phyloP scores from a whole-genome alignment of 805 yeast genomes.

The Kazachstania martiniae region DNA sequence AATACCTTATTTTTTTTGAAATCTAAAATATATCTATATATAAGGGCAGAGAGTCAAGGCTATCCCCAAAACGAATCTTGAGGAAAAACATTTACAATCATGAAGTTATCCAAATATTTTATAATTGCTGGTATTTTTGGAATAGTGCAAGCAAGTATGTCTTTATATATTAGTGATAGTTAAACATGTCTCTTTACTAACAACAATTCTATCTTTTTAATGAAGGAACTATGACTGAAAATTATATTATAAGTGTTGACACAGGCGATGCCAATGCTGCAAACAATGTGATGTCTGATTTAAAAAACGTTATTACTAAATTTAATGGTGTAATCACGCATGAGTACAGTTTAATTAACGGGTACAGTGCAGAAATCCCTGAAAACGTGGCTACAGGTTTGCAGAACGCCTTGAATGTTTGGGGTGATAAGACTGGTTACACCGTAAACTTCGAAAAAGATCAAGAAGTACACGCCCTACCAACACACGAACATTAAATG shows the following conservation, averaged over 20 bases:
- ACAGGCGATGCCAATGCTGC: constrained; percentile 4
- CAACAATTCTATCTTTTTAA: too few relatives aligned
- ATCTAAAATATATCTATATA: too few relatives aligned
- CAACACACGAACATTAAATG: neutral
- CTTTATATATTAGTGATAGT: too few relatives aligned
- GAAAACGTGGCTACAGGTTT: constrained; percentile 1
- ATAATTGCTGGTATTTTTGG: too few relatives aligned
- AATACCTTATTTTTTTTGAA: too few relatives aligned
- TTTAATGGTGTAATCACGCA: constrained; percentile 38
- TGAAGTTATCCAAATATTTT: too few relatives aligned
- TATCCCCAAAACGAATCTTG: too few relatives aligned
- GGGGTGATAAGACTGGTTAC: constrained; percentile 13
- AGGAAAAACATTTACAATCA: too few relatives aligned
- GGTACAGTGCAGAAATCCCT: constrained; percentile 3
- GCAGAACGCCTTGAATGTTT: constrained; percentile 6
- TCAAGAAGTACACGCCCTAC: constrained; percentile 18
- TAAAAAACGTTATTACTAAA: constrained; percentile 27
- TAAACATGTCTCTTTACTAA: too few relatives aligned
- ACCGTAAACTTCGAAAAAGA: constrained; percentile 19
- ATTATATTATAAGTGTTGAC: constrained; percentile 14
- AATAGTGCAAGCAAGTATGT: too few relatives aligned
- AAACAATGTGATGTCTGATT: constrained; percentile 8
- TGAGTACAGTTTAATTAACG: constrained; percentile 34
- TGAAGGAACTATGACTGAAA: too few relatives aligned
- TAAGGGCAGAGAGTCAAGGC: too few relatives aligned